phyloP scores from a whole-genome alignment of 176 grass and related monocot genomes.

The Secale cereale region DNA sequence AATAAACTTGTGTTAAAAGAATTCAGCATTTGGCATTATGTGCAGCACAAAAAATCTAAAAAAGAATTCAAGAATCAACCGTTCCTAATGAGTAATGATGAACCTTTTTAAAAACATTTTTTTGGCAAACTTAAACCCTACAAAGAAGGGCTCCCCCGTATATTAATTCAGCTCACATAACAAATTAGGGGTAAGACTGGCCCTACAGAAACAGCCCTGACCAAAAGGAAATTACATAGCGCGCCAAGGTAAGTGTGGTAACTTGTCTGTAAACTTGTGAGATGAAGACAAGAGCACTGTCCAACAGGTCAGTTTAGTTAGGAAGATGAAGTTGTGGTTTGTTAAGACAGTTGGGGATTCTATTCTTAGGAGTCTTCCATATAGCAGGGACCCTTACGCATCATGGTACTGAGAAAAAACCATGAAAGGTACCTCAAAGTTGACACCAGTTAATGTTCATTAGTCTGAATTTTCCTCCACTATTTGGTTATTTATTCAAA shows the following conservation, averaged over 20 bases:
- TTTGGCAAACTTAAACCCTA: background rate
- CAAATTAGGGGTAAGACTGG: background rate
- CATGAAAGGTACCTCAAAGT: background rate
- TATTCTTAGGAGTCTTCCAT: background rate
- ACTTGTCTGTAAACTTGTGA: background rate
- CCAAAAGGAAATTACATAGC: background rate
- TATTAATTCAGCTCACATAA: background rate
- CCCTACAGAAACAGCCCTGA: background rate
- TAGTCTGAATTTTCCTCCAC: background rate
- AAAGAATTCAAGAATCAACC: background rate
- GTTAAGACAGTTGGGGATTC: background rate
- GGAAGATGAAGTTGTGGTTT: background rate
- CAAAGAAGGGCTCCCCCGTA: background rate
- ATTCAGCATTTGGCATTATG: slow-evolving; percentile 19
- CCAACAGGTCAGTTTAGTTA: background rate
- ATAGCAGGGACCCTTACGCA: background rate
- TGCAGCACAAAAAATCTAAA: background rate
- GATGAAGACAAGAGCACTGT: background rate
- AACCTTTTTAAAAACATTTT: background rate
- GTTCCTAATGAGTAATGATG: background rate
- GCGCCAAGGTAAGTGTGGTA: background rate
- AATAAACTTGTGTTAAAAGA: slow-evolving; percentile 5
- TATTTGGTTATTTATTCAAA: background rate
- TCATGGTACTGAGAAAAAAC: background rate
- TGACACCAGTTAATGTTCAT: background rate